Evolutionary conservation across 2,329 filamentous ascomycete genomes (phyloP).

Genomic region (Huntiella omanensis): DNA sequence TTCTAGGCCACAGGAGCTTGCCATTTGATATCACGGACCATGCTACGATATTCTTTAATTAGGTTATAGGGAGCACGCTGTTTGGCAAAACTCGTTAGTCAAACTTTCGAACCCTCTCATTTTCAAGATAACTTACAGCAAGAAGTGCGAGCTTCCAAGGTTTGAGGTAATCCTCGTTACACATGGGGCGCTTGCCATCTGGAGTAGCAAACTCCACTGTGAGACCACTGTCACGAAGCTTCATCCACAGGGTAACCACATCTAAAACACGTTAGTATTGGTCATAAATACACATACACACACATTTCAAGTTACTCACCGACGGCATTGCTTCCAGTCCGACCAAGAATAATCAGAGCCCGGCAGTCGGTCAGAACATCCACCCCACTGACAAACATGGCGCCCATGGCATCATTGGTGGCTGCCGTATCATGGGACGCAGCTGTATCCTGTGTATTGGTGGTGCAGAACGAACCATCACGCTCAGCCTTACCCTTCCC

Average conservation of each 20-base stretch:
- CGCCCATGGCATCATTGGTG: background rate
- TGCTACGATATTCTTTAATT: constrained; percentile 2
- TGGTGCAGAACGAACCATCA: too few relatives aligned
- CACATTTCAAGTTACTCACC: background rate
- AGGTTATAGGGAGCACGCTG: constrained; percentile 10
- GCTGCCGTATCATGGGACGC: background rate
- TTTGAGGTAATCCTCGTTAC: constrained; percentile 5
- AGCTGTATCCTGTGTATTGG: background rate
- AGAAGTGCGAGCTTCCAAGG: constrained; percentile 7
- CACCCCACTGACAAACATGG: background rate
- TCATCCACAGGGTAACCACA: constrained; percentile 6
- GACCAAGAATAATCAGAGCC: constrained; percentile 6
- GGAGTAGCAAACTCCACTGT: constrained; percentile 8
- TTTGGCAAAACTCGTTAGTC: background rate
- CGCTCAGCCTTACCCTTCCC: too few relatives aligned
- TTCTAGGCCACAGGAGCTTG: constrained; percentile 1
- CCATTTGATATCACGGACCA: constrained; percentile 6
- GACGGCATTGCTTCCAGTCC: constrained; percentile 7
- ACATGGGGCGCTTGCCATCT: constrained; percentile 2
- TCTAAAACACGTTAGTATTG: background rate
- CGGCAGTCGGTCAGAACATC: background rate
- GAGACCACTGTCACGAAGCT: constrained; percentile 6
- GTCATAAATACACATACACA: background rate
- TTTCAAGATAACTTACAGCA: background rate
- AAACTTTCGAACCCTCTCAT: background rate